These are phyloP conservation scores for Diaporthe batatas DNA, from an alignment of 2,329 filamentous ascomycete species.

Conservation along the genomic window DNA sequence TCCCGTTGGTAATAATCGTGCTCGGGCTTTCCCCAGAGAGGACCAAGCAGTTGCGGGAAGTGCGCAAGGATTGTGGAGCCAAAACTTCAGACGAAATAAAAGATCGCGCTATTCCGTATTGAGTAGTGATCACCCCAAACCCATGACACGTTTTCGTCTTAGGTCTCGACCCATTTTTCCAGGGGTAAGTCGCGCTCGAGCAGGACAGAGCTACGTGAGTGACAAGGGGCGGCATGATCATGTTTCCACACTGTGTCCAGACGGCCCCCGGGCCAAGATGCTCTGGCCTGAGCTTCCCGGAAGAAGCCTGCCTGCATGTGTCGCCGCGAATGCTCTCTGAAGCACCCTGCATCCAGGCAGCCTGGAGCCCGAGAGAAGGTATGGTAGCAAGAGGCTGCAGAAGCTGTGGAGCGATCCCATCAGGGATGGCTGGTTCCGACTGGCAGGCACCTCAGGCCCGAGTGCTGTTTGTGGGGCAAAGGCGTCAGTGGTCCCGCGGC, in stretches of 20 bases:
- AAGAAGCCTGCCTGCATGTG: constrained; percentile 17
- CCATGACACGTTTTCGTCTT: constrained; percentile 41
- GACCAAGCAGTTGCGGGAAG: constrained; percentile 38
- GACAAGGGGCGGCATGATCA: constrained; percentile 30
- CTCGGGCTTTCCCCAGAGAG: constrained; percentile 25
- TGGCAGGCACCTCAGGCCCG: constrained; percentile 7
- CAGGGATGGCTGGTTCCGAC: constrained; percentile 28
- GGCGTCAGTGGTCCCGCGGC: constrained; percentile 25
- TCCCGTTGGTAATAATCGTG: not conserved
- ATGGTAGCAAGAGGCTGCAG: constrained; percentile 5
- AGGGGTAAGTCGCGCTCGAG: constrained; percentile 36
- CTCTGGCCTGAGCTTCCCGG: constrained; percentile 23
- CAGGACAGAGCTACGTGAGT: constrained; percentile 25
- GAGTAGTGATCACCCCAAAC: constrained; percentile 27
- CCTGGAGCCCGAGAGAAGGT: not conserved
- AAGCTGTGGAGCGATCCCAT: not conserved
- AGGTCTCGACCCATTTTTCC: constrained; percentile 37
- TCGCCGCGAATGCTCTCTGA: not conserved
- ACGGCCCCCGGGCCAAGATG: constrained; percentile 21
- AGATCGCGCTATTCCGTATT: constrained; percentile 36
- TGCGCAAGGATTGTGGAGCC: constrained; percentile 36
- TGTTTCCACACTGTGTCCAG: constrained; percentile 37
- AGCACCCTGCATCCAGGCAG: not conserved
- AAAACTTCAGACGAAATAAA: constrained; percentile 39
- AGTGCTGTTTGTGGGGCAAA: constrained; percentile 11